phyloP scores from a whole-genome alignment of 768 basidiomycete species.

The Gymnopilus junonius region DNA sequence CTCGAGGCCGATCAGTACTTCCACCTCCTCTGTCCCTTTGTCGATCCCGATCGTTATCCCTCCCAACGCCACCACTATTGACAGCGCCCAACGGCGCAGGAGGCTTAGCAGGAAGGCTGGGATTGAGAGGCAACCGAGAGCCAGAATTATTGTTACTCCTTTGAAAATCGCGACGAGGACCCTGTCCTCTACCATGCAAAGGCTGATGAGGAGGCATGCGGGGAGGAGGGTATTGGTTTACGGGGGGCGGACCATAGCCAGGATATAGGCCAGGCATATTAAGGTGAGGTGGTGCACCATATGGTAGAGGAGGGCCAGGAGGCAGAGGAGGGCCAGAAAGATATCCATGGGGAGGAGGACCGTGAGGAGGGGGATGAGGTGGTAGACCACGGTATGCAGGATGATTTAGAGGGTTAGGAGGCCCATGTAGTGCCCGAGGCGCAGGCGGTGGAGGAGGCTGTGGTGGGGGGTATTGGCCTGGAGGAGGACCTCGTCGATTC shows the following conservation, averaged over 20 bases:
- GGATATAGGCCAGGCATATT: not conserved
- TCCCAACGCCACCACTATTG: not conserved
- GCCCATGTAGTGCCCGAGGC: not conserved
- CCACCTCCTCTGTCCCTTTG: not conserved
- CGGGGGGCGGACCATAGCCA: not conserved
- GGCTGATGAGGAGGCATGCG: not conserved
- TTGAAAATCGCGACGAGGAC: conserved; percentile 4
- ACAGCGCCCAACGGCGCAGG: conserved; percentile 14
- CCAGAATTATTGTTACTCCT: not conserved
- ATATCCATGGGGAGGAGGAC: not conserved
- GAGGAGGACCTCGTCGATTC: conserved; percentile 33
- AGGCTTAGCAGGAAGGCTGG: conserved; percentile 22
- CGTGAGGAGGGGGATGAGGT: conserved; percentile 1
- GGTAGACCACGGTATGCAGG: conserved; percentile 9
- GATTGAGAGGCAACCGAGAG: conserved; percentile 13
- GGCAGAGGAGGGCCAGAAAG: conserved; percentile 1
- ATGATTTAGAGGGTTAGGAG: conserved; percentile 2
- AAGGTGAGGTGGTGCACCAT: not conserved
- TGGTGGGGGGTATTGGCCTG: conserved; percentile 31
- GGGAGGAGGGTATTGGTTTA: not conserved
- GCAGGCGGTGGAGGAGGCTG: conserved; percentile 2
- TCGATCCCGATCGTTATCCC: not conserved
- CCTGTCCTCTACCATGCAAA: conserved; percentile 6
- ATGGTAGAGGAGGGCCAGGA: not conserved
- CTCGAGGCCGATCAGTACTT: not conserved